A percentile compares a stretch with the other conserved stretches of the same genome.
Conservation (phyloP, 768 basidiomycete species). For the Trametes gibbosa region DNA sequence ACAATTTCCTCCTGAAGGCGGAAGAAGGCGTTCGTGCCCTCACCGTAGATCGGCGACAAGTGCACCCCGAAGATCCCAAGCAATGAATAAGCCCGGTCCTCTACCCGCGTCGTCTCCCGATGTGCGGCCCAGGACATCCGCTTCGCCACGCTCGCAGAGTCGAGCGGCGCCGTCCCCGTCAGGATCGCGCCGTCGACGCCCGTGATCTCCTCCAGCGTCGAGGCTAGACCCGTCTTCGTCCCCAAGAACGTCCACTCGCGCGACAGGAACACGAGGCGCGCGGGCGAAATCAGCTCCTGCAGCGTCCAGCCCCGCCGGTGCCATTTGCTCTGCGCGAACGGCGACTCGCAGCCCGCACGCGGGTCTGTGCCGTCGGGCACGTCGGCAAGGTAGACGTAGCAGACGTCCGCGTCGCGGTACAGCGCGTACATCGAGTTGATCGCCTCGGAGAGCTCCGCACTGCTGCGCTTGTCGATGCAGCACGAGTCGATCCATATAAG, state of each 20-base stretch:
- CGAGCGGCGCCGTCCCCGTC: not conserved
- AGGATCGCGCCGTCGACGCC: not conserved
- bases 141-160: not conserved
- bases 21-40: no score
- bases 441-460: constrained; percentile 6
- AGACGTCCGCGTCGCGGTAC: not conserved
- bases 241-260: not conserved
- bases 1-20: constrained; percentile 4
- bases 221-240: not conserved
- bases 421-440: no score
- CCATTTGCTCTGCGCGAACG: not conserved
- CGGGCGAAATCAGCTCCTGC: constrained; percentile 1
- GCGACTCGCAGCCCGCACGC: not conserved
- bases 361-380: not conserved
- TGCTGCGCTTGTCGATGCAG: constrained; percentile 11
- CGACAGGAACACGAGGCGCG: not conserved
- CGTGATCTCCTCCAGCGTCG: not conserved
- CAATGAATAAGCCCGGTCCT: constrained; percentile 4
- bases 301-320: no score
- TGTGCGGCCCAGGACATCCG: constrained; percentile 1
- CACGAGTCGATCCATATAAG: constrained; percentile 8
- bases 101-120: not conserved
- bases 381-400: constrained; percentile 1
- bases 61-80: constrained; percentile 3
- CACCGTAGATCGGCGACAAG: constrained; percentile 6